Evolutionary conservation across 2,329 filamentous ascomycete species (phyloP).

Genomic region (Pseudonectria foliicola): DNA sequence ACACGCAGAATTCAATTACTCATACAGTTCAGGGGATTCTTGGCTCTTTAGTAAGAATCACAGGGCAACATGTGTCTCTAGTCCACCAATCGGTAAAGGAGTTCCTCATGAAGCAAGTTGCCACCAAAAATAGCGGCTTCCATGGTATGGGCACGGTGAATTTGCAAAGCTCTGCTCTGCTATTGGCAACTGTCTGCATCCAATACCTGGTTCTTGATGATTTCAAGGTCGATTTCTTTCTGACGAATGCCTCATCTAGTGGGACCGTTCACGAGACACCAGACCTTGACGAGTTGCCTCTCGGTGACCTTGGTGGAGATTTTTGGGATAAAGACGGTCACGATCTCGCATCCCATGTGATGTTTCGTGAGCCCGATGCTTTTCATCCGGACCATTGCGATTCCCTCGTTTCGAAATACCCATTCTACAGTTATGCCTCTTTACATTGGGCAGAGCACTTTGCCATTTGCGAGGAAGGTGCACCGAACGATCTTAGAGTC

Average conservation of each 20-base stretch:
- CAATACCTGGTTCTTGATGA: slow-evolving; percentile 27
- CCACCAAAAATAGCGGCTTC: not conserved
- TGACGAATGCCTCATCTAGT: not conserved
- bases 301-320: not conserved
- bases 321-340: slow-evolving; percentile 3
- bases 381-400: slow-evolving; percentile 17
- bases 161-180: slow-evolving; percentile 7
- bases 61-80: slow-evolving; percentile 24
- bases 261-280: not conserved
- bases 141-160: slow-evolving; percentile 5
- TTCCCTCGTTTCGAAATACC: slow-evolving; percentile 17
- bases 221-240: slow-evolving; percentile 24
- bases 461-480: slow-evolving; percentile 13
- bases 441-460: slow-evolving; percentile 31
- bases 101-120: slow-evolving; percentile 18
- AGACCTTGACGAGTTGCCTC: not conserved
- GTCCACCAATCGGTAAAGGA: slow-evolving; percentile 32
- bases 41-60: slow-evolving; percentile 27
- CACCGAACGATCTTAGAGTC: slow-evolving; percentile 10
- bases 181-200: slow-evolving; percentile 15
- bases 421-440: slow-evolving; percentile 30
- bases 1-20: slow-evolving; percentile 21
- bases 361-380: slow-evolving; percentile 20
- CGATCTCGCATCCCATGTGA: slow-evolving; percentile 10
- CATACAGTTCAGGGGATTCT: slow-evolving; percentile 25